These are phyloP conservation scores for Calvatia gigantea DNA, from an alignment of 768 basidiomycete genomes.

Conservation along the genomic window DNA sequence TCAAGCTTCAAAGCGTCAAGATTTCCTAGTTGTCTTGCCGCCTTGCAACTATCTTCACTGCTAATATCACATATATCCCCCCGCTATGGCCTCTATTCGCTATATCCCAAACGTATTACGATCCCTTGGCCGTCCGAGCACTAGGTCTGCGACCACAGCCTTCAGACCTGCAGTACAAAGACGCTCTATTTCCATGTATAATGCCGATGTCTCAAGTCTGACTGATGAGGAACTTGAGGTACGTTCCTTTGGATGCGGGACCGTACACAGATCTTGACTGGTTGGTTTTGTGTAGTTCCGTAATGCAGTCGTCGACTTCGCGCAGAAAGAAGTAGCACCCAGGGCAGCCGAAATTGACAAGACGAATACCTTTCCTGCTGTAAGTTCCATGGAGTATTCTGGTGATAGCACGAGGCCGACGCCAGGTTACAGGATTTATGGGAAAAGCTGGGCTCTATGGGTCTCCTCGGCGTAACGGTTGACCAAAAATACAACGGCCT, in stretches of 20 bases:
- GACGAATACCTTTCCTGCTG: conserved; percentile 76
- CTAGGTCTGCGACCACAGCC: background rate
- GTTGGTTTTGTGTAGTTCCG: conserved; percentile 55
- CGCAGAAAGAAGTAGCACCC: conserved; percentile 81
- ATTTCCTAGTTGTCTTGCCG: background rate
- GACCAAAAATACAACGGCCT: conserved; percentile 80
- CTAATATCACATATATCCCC: background rate
- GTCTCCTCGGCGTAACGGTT: conserved; percentile 85
- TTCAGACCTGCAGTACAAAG: conserved; percentile 12
- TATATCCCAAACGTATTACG: background rate
- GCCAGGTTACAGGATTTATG: conserved; percentile 62
- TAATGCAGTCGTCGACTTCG: conserved; percentile 74
- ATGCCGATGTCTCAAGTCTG: conserved; percentile 68
- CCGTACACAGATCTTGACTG: conserved; percentile 2
- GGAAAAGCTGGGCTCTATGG: conserved; percentile 90
- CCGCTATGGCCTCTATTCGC: conserved; percentile 12
- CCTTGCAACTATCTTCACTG: background rate
- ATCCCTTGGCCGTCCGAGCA: conserved; percentile 5
- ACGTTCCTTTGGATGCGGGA: conserved; percentile 16
- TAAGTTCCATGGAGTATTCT: conserved; percentile 29
- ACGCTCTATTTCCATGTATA: conserved; percentile 60
- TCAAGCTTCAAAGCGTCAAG: background rate
- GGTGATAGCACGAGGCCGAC: conserved; percentile 9
- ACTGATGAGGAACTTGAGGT: conserved; percentile 82
- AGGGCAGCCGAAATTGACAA: conserved; percentile 83